These are phyloP conservation scores for Odonthalia washingtoniensis DNA, from an alignment of 31 red algal genomes.

Conservation along the genomic window DNA sequence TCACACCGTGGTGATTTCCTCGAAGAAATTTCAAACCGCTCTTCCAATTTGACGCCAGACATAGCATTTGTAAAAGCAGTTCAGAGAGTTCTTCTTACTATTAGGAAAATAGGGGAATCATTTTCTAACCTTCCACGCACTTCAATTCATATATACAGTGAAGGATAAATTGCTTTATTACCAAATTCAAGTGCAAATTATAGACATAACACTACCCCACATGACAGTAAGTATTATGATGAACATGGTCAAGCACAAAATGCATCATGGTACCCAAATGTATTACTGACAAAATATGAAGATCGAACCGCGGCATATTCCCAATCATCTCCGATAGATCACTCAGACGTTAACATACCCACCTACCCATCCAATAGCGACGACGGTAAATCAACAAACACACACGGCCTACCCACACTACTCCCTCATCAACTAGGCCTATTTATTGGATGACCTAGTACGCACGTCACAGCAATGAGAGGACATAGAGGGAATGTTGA, in stretches of 20 bases:
- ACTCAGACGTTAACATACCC: too few relatives aligned
- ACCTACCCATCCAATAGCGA: too few relatives aligned
- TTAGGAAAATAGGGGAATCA: slow-evolving; percentile 44
- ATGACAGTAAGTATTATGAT: slow-evolving; percentile 71
- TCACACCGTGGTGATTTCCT: slow-evolving; percentile 70
- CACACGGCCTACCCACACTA: too few relatives aligned
- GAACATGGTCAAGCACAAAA: slow-evolving; percentile 34
- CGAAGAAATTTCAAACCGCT: neutral
- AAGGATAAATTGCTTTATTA: slow-evolving; percentile 51
- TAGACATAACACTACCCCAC: slow-evolving; percentile 48
- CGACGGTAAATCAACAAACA: too few relatives aligned
- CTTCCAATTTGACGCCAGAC: slow-evolving; percentile 41
- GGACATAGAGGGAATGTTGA: too few relatives aligned
- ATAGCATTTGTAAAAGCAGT: slow-evolving; percentile 53
- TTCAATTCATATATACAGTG: slow-evolving; percentile 72
- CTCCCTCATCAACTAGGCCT: too few relatives aligned
- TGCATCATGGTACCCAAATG: slow-evolving; percentile 52
- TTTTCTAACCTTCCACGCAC: slow-evolving; percentile 59
- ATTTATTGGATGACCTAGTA: too few relatives aligned
- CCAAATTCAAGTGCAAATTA: slow-evolving; percentile 31
- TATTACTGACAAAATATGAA: slow-evolving; percentile 24
- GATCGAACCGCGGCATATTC: neutral
- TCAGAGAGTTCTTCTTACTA: slow-evolving; percentile 35
- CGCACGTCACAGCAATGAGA: too few relatives aligned
- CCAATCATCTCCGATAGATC: too few relatives aligned